phyloP scores from a whole-genome alignment of 331 rosid genomes.

The Telfairia occidentalis region DNA sequence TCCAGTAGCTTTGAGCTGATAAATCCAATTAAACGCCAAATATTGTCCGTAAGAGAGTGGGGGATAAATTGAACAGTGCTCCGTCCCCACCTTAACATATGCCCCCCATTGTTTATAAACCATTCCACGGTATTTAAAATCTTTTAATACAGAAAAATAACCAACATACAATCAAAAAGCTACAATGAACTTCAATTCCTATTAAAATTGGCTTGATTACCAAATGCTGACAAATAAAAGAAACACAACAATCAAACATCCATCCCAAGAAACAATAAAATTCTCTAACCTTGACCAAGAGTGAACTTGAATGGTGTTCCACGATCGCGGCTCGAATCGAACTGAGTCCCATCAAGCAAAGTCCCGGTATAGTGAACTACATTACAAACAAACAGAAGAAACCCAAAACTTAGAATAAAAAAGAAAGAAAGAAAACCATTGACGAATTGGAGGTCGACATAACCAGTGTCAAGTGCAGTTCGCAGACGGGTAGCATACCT shows the following conservation, averaged over 20 bases:
- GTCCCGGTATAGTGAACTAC: slow-evolving; percentile 93
- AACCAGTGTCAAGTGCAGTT: not conserved
- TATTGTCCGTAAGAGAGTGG: not conserved
- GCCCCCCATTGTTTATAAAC: not conserved
- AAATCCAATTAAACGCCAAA: not conserved
- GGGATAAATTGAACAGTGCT: not conserved
- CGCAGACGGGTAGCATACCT: slow-evolving; percentile 27
- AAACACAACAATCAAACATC: not conserved
- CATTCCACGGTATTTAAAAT: not conserved
- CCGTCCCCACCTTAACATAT: not conserved
- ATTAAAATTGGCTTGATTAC: not conserved
- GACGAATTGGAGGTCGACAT: not conserved
- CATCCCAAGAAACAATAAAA: not conserved
- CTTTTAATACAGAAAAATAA: not conserved
- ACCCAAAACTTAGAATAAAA: not conserved
- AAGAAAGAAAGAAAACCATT: not conserved
- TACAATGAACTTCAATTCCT: not conserved
- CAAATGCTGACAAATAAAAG: not conserved
- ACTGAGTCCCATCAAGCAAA: slow-evolving; percentile 72
- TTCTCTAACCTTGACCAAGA: slow-evolving; percentile 67
- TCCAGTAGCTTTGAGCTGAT: not conserved
- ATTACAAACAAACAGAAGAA: not conserved
- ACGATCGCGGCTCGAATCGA: slow-evolving; percentile 82
- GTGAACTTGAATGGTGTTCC: slow-evolving; percentile 69
- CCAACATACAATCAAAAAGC: not conserved